Base-by-base conservation (phyloP, 495 filamentous ascomycete species). In the Trichoderma asperelloides region DNA sequence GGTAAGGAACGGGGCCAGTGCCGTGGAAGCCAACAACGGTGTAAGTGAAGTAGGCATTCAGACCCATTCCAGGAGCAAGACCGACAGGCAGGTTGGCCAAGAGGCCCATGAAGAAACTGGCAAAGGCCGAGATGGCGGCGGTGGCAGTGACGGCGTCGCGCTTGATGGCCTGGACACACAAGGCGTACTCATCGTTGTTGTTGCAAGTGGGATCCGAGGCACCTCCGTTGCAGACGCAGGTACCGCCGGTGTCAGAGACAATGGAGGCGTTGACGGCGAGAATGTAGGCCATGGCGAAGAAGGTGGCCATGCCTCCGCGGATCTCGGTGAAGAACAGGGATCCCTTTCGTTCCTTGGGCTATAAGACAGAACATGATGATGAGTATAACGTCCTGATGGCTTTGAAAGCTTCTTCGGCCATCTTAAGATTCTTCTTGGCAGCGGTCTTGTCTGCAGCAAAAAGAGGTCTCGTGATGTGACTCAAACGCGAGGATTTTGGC, bases 251-350 rank as follows among this genome's bases (percentile, higher is more conserved):
- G 62, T 82, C 80, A 64, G 88, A 80, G 65, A 87, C 84, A 74
- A 92, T 90, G 70, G 81, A 89, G 64, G 84, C 85, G 77, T 91
- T 92, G 70, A 90, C 87, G 39, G 83, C 81, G 65, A 88, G 85
- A 72, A 91, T 90, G 73, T 88, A 91, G 72, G 91, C 90, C 91
- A 93, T 93, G 70, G 90, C 90, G 77, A 93, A 92, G 81, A 93
- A 92, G 62, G 91, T 90, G 39, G 90, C 90, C 2, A 93, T 74
- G 65, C 90, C 91, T 68, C 89, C 91, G 64, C 91, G 87, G 57
- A 92, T 75, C 78, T 93, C 90, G 27, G 89, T 93, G 70, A 90
- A 86, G 79, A 93, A 93, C 70, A 82, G 82, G n/a, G 87, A 86
- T 1, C 87, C 88, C 73, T 90, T 91, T 30, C 90, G 84, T 72